phyloP scores from a whole-genome alignment of 78 protist genomes.

The Bigelowiella natans region DNA sequence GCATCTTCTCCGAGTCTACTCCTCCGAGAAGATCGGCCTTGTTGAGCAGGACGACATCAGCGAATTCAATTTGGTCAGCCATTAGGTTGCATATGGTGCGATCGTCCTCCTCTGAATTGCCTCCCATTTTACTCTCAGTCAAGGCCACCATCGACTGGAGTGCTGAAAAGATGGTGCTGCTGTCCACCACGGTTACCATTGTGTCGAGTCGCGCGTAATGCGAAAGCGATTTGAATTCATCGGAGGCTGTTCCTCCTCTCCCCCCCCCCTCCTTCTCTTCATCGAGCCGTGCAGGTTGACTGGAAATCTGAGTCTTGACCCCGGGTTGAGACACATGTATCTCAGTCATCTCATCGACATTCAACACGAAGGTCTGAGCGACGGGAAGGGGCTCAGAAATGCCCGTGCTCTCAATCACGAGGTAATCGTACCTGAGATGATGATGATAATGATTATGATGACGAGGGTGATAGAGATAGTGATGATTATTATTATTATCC shows the following conservation, averaged over 20 bases:
- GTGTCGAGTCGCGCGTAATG: background rate
- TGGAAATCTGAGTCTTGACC: too few relatives aligned
- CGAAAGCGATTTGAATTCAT: background rate
- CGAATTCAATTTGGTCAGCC: constrained; percentile 79
- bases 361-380: too few relatives aligned
- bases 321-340: too few relatives aligned
- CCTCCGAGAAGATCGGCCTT: constrained; percentile 33
- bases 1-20: background rate
- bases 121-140: background rate
- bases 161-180: background rate
- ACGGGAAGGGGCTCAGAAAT: constrained; percentile 25
- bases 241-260: too few relatives aligned
- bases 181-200: constrained; percentile 30
- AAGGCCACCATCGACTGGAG: background rate
- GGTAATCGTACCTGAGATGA: constrained; percentile 19
- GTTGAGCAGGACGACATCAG: constrained; percentile 77
- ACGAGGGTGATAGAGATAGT: background rate
- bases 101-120: background rate
- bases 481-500: too few relatives aligned
- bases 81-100: constrained; percentile 63
- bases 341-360: too few relatives aligned
- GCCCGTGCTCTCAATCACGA: constrained; percentile 25
- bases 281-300: too few relatives aligned
- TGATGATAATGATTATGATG: too few relatives aligned
- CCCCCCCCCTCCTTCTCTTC: too few relatives aligned